phyloP scores from a whole-genome alignment of 2,329 filamentous ascomycete species.

The Fusarium keratoplasticum region DNA sequence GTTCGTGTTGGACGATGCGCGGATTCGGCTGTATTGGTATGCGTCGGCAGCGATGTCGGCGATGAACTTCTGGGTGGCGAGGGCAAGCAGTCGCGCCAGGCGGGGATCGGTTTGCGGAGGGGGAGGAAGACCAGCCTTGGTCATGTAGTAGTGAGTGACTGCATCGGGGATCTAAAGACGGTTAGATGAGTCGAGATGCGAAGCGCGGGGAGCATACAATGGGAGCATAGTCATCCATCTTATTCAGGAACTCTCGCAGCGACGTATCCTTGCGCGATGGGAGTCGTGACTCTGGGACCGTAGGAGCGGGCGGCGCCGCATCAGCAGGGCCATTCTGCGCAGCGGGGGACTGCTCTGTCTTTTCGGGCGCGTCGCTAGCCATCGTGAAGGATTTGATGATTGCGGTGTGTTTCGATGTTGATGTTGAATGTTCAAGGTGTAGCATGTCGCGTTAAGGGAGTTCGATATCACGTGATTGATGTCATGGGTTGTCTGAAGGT shows the following conservation, averaged over 20 bases:
- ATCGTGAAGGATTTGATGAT: conserved; percentile 44
- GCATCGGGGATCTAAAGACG: conserved; percentile 83
- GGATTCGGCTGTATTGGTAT: conserved; percentile 97
- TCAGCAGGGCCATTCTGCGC: conserved; percentile 45
- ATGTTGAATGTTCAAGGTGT: conserved; percentile 19
- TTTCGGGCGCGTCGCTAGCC: conserved; percentile 52
- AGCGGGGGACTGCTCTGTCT: conserved; percentile 45
- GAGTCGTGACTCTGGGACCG: conserved; percentile 69
- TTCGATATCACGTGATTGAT: conserved; percentile 38
- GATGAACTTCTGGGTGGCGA: conserved; percentile 99
- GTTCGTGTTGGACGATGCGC: conserved; percentile 87
- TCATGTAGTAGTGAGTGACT: conserved; percentile 98
- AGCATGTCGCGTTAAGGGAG: conserved; percentile 30
- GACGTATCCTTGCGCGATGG: conserved; percentile 91
- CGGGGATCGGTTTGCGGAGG: conserved; percentile 91
- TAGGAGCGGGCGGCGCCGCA: conserved; percentile 56
- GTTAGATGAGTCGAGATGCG: conserved; percentile 15
- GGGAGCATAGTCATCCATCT: conserved; percentile 98
- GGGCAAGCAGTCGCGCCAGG: conserved; percentile 90
- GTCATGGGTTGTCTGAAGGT: conserved; percentile 12
- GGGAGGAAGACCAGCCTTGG: conserved; percentile 91
- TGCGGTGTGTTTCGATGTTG: conserved; percentile 26
- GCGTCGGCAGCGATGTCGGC: conserved; percentile 97
- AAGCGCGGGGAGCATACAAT: conserved; percentile 73
- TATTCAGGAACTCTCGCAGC: conserved; percentile 89